A percentile compares a stretch with the other conserved stretches of the same genome.
Conservation (phyloP, 768 basidiomycete species). For the Tylopilus intermedius region DNA sequence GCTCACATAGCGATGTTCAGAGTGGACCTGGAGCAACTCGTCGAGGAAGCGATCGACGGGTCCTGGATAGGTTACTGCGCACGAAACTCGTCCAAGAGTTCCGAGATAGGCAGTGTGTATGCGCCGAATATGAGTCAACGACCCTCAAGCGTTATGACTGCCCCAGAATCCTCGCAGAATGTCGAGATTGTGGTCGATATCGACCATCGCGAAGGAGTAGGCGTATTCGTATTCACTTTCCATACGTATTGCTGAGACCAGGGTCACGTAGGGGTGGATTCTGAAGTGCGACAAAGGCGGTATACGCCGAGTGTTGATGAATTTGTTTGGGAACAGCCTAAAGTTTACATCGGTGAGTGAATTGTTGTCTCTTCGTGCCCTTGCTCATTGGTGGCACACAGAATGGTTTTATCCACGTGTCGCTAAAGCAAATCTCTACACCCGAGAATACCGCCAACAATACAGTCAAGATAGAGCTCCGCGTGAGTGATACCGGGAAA, state of each 20-base stretch:
- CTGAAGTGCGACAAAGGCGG: conserved; percentile 90
- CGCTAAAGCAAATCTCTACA: conserved; percentile 68
- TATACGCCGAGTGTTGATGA: conserved; percentile 88
- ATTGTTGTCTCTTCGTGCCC: background rate
- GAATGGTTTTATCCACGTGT: conserved; percentile 85
- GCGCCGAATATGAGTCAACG: conserved; percentile 59
- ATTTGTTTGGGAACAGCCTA: conserved; percentile 88
- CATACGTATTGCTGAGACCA: conserved; percentile 3
- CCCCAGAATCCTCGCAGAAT: conserved; percentile 33
- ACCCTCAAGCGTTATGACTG: conserved; percentile 37
- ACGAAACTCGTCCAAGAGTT: conserved; percentile 62
- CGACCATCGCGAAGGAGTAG: conserved; percentile 62
- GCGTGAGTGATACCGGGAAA: conserved; percentile 89
- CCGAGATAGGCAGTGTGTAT: conserved; percentile 90
- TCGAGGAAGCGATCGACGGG: conserved; percentile 88
- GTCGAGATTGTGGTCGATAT: conserved; percentile 91
- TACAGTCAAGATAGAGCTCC: conserved; percentile 73
- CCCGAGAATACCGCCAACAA: conserved; percentile 48
- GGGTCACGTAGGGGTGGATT: conserved; percentile 64
- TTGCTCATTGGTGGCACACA: conserved; percentile 27
- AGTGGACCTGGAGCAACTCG: conserved; percentile 74
- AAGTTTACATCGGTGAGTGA: conserved; percentile 79
- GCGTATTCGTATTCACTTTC: conserved; percentile 16
- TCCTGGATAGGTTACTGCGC: conserved; percentile 93
- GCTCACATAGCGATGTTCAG: conserved; percentile 21